Percentiles rank a stretch among this genome's conserved stretches.
Evolutionary conservation across 441 rosid genomes (phyloP).

Genomic region (Gossypium gossypioides): DNA sequence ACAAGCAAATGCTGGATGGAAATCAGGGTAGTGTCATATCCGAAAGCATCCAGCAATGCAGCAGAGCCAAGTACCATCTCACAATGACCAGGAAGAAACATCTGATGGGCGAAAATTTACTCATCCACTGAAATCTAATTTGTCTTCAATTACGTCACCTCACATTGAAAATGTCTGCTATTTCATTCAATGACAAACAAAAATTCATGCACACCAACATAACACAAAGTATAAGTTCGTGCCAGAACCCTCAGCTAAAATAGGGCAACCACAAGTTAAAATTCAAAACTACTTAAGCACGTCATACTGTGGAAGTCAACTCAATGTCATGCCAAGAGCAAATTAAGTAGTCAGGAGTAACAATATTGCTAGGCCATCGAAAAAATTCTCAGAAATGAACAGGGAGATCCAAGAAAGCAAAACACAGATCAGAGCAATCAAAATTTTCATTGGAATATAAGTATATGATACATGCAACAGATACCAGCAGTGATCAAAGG

Average conservation of each 20-base stretch:
- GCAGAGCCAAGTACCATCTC: too few relatives aligned
- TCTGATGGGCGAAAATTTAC: too few relatives aligned
- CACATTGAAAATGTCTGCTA: too few relatives aligned
- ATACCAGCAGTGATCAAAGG: neutral
- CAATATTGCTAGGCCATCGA: neutral
- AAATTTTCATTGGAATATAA: neutral
- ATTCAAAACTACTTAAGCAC: neutral
- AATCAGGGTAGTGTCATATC: too few relatives aligned
- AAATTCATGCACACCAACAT: too few relatives aligned
- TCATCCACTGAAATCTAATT: too few relatives aligned
- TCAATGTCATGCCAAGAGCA: neutral
- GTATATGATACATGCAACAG: neutral
- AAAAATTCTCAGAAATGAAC: neutral
- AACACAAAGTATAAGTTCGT: too few relatives aligned
- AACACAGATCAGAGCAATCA: neutral
- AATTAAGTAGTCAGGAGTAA: neutral
- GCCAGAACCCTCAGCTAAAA: neutral
- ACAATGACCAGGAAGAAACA: too few relatives aligned
- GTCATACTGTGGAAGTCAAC: neutral
- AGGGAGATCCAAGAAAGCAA: neutral
- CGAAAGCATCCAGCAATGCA: too few relatives aligned
- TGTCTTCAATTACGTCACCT: too few relatives aligned
- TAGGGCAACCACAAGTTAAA: neutral
- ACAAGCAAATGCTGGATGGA: too few relatives aligned
- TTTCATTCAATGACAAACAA: too few relatives aligned